Base-by-base conservation (phyloP, 2,329 filamentous ascomycete species). In the Herpotrichia juniperi region DNA sequence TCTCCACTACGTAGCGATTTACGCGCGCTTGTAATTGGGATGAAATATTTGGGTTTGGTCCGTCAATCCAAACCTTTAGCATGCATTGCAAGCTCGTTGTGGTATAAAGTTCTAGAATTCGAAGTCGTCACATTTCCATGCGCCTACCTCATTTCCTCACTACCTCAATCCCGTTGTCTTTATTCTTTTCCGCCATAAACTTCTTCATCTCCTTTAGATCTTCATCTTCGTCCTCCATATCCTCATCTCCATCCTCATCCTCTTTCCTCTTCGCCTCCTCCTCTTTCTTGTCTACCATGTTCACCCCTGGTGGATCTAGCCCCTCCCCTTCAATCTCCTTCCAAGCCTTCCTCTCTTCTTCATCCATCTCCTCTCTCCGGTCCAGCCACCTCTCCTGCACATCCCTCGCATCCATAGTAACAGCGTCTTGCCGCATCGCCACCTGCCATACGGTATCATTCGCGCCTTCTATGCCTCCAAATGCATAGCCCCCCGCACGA, bases 381-480 rank as follows among this genome's bases (percentile, higher is more conserved):
- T 97, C 93, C 26, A 99, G 78, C 94, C 94, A 99, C 55, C 94
- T 83, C 77, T 99, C 94, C 75, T 99, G 94, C 57, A 97, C 87
- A 74, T 99, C 93, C 53, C 88, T 81, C 9, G 92, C 86, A 64
- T 96, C 92, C 81, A 96, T 86, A 30, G 86, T 84, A 52, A 83
- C 82, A 61, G 82, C 77, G 2, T 83, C 82, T 56, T 87, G 83
- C 50, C 92, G 86, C 86, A 97, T 96, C 2, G 94, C 91, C 39
- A 97, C 87, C 67, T 96, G 91, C 94, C 94, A 99, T n/a, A 99
- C 85, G 6, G 89, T 93, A 71, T 99, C 93, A 63, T 97, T 97
- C 40, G 92, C 91, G 1, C 92, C 93, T 71, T 97, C 91, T 0
- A 91, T 89, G 4, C 88, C 84, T 0, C 93, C 93, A 77, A 99